Base-by-base conservation (phyloP, 2,329 filamentous ascomycete genomes). In the Monilinia fructigena region DNA sequence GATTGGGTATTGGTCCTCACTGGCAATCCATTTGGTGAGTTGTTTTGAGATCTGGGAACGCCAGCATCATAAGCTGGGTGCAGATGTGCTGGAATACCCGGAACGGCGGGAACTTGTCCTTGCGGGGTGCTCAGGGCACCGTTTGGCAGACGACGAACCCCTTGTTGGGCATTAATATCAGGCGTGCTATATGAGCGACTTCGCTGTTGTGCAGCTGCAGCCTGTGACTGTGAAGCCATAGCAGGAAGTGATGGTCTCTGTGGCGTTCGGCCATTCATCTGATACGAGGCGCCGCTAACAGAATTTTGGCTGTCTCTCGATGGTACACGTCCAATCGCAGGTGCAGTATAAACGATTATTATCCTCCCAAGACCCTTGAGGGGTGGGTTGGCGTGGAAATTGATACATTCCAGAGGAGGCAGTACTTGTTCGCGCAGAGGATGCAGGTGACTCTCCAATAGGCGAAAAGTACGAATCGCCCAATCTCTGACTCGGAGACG, bases 161-260 rank as follows among this genome's bases (percentile, higher is more conserved):
- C 82, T 75, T 83, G 83, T 70, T 85, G 83, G 63, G 85, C 88
- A 71, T 96, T 92, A 72, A 97, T 97, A 76, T 98, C 93, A 10
- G 95, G 94, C 70, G 93, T 97, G 79, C 94, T 98, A 74, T 96
- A 96, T 48, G 93, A 97, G 70, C 95, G 86, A 79, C 91, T 89
- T 71, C 93, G 85, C 75, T 89, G 88, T 76, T 92, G 88, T 70
- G 74, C 69, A 60, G 68, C 66, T 66, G 66, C 71, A 73, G 84
- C 78, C 35, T 59, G 55, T 70, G 82, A 78, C 68, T 81, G 79
- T 35, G 82, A 80, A 20, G 87, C 82, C 83, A 92, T 89, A 23
- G 86, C 89, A 54, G 90, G 91, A 72, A 96, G 82, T 14, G 91
- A 96, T 28, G 92, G 92, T n/a, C 90, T 86, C 72, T 92, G 88